A percentile compares a stretch with the other conserved stretches of the same genome.
phyloP scores from a whole-genome alignment of 2,329 filamentous ascomycete species.

The Mycosphaerella sp. region DNA sequence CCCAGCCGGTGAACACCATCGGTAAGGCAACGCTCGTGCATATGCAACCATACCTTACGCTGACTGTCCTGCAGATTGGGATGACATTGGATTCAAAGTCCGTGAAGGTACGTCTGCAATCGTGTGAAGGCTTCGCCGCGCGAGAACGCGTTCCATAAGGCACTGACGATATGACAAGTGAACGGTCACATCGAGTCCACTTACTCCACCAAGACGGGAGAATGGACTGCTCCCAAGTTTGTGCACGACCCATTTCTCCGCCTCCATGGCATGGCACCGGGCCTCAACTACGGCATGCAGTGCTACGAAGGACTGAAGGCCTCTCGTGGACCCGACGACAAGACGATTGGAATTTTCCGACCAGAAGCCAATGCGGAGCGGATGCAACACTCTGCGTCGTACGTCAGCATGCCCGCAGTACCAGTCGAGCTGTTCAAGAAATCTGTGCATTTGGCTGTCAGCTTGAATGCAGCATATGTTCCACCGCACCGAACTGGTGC shows the following conservation, averaged over 20 bases:
- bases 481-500: constrained; percentile 84
- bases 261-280: constrained; percentile 92
- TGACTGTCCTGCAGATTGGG: constrained; percentile 62
- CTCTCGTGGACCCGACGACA: constrained; percentile 68
- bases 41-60: neutral
- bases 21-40: constrained; percentile 35
- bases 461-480: constrained; percentile 82
- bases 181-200: constrained; percentile 90
- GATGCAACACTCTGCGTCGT: constrained; percentile 76
- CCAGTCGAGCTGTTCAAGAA: constrained; percentile 69
- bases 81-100: constrained; percentile 84
- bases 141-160: neutral
- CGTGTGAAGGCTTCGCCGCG: neutral
- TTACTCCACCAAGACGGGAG: constrained; percentile 65
- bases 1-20: constrained; percentile 70
- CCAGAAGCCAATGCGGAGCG: constrained; percentile 76
- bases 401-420: constrained; percentile 75
- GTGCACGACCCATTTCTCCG: constrained; percentile 76
- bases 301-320: constrained; percentile 98
- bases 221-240: constrained; percentile 75
- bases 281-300: constrained; percentile 94
- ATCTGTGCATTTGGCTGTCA: constrained; percentile 72
- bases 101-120: constrained; percentile 62
- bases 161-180: constrained; percentile 43
- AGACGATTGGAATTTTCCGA: constrained; percentile 76